Percentiles rank a stretch among this genome's conserved stretches.
These are phyloP conservation scores for Gossypium australe DNA, from an alignment of 345 rosid genomes.

Conservation along the genomic window DNA sequence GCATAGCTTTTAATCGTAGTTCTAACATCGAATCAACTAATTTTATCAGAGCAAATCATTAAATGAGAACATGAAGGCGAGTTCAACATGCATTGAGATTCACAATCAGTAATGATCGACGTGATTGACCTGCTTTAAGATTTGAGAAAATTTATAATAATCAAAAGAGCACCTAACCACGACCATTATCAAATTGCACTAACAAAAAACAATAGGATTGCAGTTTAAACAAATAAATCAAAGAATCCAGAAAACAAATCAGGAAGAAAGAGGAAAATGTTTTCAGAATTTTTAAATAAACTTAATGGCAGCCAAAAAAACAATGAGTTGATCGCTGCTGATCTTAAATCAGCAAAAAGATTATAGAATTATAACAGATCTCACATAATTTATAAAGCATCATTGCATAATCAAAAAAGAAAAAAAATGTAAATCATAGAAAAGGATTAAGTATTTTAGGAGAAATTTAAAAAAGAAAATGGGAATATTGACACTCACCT, in stretches of 20 bases:
- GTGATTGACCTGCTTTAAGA: too few relatives aligned
- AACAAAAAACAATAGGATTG: neutral
- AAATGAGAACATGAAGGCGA: neutral
- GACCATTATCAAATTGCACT: neutral
- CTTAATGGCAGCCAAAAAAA: neutral
- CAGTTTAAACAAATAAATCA: neutral
- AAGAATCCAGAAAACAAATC: neutral
- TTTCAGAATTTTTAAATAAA: neutral
- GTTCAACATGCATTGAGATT: neutral
- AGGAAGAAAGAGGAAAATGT: neutral
- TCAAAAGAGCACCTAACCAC: neutral
- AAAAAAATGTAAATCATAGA: neutral
- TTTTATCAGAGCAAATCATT: neutral
- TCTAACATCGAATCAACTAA: neutral
- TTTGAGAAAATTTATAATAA: neutral
- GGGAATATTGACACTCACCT: slow-evolving; percentile 26
- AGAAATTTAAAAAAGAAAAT: neutral
- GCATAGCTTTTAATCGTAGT: neutral
- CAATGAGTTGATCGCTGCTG: neutral
- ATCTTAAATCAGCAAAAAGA: neutral
- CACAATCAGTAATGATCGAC: neutral
- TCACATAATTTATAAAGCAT: neutral
- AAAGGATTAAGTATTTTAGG: neutral
- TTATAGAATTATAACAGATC: slow-evolving; percentile 1
- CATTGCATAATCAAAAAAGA: neutral